A percentile compares a stretch with the other conserved stretches of the same genome.
Conservation (phyloP, 1,284 basidiomycete species). For the Ceratorhiza oryzae-sativae region DNA sequence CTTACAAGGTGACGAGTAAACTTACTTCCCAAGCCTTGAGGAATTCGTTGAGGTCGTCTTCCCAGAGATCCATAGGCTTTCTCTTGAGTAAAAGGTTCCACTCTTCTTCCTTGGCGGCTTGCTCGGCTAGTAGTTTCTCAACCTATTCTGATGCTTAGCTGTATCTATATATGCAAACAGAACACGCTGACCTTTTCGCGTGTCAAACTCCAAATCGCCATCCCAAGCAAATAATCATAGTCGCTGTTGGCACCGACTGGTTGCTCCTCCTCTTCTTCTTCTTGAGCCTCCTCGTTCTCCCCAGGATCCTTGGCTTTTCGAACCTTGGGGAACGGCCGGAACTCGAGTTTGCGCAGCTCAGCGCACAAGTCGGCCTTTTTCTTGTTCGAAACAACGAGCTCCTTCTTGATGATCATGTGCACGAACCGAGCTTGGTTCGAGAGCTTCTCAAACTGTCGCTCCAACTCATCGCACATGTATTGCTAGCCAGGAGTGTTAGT, state of each 20-base stretch:
- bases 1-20: neutral
- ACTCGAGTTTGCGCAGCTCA: slow-evolving; percentile 85
- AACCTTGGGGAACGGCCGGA: slow-evolving; percentile 88
- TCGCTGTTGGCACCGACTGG: slow-evolving; percentile 66
- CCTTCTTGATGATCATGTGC: slow-evolving; percentile 90
- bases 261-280: slow-evolving; percentile 64
- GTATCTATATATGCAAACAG: slow-evolving; percentile 18
- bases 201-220: slow-evolving; percentile 96
- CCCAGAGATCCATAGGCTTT: slow-evolving; percentile 89
- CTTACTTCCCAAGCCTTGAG: slow-evolving; percentile 84
- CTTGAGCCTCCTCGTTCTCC: slow-evolving; percentile 70
- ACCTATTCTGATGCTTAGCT: slow-evolving; percentile 61
- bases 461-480: slow-evolving; percentile 84
- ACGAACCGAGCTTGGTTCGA: slow-evolving; percentile 98
- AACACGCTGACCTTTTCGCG: slow-evolving; percentile 77
- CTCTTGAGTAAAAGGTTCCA: slow-evolving; percentile 80
- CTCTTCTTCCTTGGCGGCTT: slow-evolving; percentile 83
- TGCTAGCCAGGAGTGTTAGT: slow-evolving; percentile 62
- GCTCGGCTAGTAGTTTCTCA: slow-evolving; percentile 82
- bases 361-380: slow-evolving; percentile 87
- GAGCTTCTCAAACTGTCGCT: slow-evolving; percentile 81
- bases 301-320: slow-evolving; percentile 73
- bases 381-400: slow-evolving; percentile 91
- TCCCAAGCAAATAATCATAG: slow-evolving; percentile 93
- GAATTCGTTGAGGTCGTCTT: slow-evolving; percentile 86